A percentile compares a stretch with the other conserved stretches of the same genome.
phyloP scores from a whole-genome alignment of 164 flowering plant genomes.

The Stephania japonica region DNA sequence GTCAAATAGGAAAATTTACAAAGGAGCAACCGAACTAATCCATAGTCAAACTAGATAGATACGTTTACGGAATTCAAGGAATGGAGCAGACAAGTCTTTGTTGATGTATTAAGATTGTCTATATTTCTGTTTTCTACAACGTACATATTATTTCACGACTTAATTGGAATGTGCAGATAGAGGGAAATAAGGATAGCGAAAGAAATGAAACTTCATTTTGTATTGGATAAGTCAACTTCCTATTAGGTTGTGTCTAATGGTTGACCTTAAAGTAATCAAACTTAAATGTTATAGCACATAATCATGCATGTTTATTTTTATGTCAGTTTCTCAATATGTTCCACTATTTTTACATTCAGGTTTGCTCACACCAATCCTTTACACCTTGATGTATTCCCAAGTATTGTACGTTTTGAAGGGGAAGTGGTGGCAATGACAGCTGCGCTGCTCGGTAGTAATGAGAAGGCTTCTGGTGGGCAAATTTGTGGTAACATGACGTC shows the following conservation, averaged over 20 bases:
- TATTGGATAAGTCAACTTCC: background rate
- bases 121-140: background rate
- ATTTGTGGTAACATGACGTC: constrained; percentile 99
- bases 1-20: no score
- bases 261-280: background rate
- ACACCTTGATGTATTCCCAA: constrained; percentile 87
- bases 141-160: background rate
- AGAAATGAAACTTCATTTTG: background rate
- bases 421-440: constrained; percentile 99
- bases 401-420: constrained; percentile 78
- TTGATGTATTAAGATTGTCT: background rate
- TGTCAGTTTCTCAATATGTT: background rate
- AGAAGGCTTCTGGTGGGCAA: constrained; percentile 77
- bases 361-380: constrained; percentile 97
- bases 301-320: background rate
- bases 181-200: background rate
- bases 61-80: no score
- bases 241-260: background rate
- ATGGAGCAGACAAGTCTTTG: no score
- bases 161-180: background rate
- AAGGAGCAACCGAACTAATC: no score
- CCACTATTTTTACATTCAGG: constrained; percentile 38
- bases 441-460: constrained; percentile 80
- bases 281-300: no score
- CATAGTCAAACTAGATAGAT: no score